These are phyloP conservation scores for Colletotrichum echinochloae DNA, from an alignment of 2,329 filamentous ascomycete species.

Conservation along the genomic window DNA sequence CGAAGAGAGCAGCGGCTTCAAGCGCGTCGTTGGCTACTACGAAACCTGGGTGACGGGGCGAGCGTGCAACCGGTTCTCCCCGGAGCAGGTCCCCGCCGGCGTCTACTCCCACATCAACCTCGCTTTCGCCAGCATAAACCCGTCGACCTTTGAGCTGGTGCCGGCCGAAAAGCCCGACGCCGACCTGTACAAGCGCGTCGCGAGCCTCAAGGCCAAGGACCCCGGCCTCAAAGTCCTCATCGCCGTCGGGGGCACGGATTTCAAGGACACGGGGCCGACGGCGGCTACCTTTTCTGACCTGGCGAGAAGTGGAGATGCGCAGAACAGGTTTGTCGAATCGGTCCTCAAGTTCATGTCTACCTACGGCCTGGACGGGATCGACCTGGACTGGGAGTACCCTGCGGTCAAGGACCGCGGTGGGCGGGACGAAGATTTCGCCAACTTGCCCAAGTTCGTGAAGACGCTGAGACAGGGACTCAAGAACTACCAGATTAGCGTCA, in stretches of 20 bases:
- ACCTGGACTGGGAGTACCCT: slow-evolving; percentile 58
- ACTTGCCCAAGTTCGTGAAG: slow-evolving; percentile 46
- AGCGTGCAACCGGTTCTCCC: slow-evolving; percentile 36
- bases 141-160: slow-evolving; percentile 45
- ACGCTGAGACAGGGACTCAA: slow-evolving; percentile 36
- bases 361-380: slow-evolving; percentile 58
- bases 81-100: slow-evolving; percentile 45
- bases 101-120: slow-evolving; percentile 50
- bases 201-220: slow-evolving; percentile 47
- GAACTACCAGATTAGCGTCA: slow-evolving; percentile 43
- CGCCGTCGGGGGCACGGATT: slow-evolving; percentile 56
- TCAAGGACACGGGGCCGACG: slow-evolving; percentile 46
- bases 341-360: slow-evolving; percentile 54
- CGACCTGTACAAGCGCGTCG: slow-evolving; percentile 48
- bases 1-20: not conserved
- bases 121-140: slow-evolving; percentile 52
- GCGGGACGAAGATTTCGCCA: slow-evolving; percentile 48
- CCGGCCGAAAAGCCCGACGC: slow-evolving; percentile 26
- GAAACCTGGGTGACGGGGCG: slow-evolving; percentile 19
- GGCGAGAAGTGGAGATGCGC: slow-evolving; percentile 45
- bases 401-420: slow-evolving; percentile 53
- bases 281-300: slow-evolving; percentile 48
- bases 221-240: slow-evolving; percentile 52
- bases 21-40: slow-evolving; percentile 51
- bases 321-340: slow-evolving; percentile 51